Base-by-base conservation (phyloP, 306 rosid genomes). In the Delonix regia region DNA sequence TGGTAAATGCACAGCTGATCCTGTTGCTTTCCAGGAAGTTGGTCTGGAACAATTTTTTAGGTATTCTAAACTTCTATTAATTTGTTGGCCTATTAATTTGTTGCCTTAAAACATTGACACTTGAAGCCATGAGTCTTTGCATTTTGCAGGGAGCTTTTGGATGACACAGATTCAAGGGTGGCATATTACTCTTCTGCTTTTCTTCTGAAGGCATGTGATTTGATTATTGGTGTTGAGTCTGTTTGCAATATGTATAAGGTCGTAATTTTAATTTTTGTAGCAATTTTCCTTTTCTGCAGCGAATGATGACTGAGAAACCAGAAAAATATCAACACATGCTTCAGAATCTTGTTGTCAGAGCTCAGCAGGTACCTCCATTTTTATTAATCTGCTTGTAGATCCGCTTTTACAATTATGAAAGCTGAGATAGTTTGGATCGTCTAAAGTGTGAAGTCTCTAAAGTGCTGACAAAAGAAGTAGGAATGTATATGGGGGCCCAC, bases 151-250 rank as follows among this genome's bases (percentile, higher is more conserved):
- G 94, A 66, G 80, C 93, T 96, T 83, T 85, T 96, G 88, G 99
- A 91, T 68, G 99, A 96, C 86, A 91, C 96, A 47, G 99, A 96
- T 88, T 93, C 99, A 55, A 93, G 99, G 86, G 99, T 96, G 61
- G 98, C 97, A 51, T 96, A 93, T 83, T 93, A 89, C 85, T 93
- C 99, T 65, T 88, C 99, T 69, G 97, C 98, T 24, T 96, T 96
- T 89, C 99, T 96, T 87, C 84, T 96, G 70, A 96, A 96, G 98
- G 99, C 82, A 91, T 79, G 95, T 74, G 69, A 76, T 77, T 62
- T 79, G 77, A 82, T 33, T 71, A 61, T 39, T 45, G 45, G 42
- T 48, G 19, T 78, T 39, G 44, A 68, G 57, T 59, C 53, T 69
- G 18, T 6, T 9, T 24, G 53, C 19, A 41, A 69, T 41, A 19